Base-by-base conservation (phyloP, 148 eudicot species). In the Diospyros lotus region DNA sequence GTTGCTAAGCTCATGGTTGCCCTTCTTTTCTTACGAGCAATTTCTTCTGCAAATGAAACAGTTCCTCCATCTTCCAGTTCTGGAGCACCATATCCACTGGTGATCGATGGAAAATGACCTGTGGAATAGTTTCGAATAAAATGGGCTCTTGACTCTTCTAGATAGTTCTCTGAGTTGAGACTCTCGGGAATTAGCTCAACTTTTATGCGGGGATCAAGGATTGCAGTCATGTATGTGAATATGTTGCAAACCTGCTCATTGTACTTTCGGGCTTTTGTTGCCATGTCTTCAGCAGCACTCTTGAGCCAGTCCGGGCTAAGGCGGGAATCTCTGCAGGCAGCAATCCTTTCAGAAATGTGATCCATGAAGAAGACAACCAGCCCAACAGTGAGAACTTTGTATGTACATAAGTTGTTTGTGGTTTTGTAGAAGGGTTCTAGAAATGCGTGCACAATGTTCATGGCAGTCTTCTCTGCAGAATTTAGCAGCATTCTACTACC, bases 351-450 rank as follows among this genome's bases (percentile, higher is more conserved):
- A 13, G 87, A 86, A 64, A 93, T 89, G 79, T 93, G 96, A 73
- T 93, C 98, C 98, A 93, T 93, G 88, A 93, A 89, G 82, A 93
- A 93, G 55, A 93, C 83, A 46, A 89, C 91, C 18, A 93, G 80
- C 48, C 98, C 98, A 38, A 90, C 63, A 2, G 95, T 90, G 38
- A 87, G 88, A 2, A 82, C 78, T 77, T 87, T 87, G 75, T 79
- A 86, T 79, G 89, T 76, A 63, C 91, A 90, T 13, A 93, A 86
- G 79, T 90, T 82, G 72, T 82, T 86, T 28, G 88, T 93, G 55
- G 93, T 90, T 81, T 93, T 93, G 81, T 90, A 82, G 76, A 93
- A 93, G 63, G 97, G 93, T 60, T 93, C 97, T 28, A 93, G 77
- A 84, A 77, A 93, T 14, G 81, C 75, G 73, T 87, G 91, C 83